Percentiles rank a stretch among this genome's conserved stretches.
These are phyloP conservation scores for Diaporthe vaccinii DNA, from an alignment of 2,329 filamentous ascomycete genomes.

Conservation along the genomic window DNA sequence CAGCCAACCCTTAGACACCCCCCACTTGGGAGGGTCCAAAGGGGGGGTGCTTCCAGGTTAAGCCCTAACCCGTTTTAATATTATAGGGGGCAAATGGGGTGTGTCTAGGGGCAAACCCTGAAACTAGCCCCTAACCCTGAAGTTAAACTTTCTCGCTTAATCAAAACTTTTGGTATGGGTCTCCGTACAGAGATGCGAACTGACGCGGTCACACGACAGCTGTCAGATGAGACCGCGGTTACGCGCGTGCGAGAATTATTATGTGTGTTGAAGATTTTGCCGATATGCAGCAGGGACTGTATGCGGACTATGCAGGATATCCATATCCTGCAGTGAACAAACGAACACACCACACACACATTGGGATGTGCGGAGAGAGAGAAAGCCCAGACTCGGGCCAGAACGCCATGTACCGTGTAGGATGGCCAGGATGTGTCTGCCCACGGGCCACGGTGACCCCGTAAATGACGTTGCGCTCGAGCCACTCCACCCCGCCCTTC, in stretches of 20 bases:
- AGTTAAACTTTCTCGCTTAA: too few relatives aligned
- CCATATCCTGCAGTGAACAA: too few relatives aligned
- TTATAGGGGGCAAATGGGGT: too few relatives aligned
- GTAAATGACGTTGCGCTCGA: slow-evolving; percentile 15
- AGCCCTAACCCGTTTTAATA: too few relatives aligned
- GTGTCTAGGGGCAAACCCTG: too few relatives aligned
- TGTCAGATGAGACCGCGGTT: slow-evolving; percentile 7
- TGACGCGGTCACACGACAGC: slow-evolving; percentile 27
- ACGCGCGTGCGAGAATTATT: not conserved
- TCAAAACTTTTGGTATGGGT: too few relatives aligned
- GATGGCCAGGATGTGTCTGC: slow-evolving; percentile 8
- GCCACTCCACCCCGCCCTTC: slow-evolving; percentile 11
- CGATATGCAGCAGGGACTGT: not conserved
- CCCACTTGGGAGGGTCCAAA: too few relatives aligned
- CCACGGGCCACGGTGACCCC: slow-evolving; percentile 24
- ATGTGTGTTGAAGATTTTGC: not conserved
- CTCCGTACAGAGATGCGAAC: not conserved
- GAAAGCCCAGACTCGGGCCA: not conserved
- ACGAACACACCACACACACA: not conserved
- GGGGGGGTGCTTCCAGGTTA: too few relatives aligned
- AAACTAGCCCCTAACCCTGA: too few relatives aligned
- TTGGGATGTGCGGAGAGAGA: not conserved
- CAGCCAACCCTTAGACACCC: too few relatives aligned
- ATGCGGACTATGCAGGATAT: not conserved
- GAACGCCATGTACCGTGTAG: not conserved